A percentile compares a stretch with the other conserved stretches of the same genome.
Evolutionary conservation across 116 monocot species (phyloP).

Genomic region (Papilionanthe hybrid): DNA sequence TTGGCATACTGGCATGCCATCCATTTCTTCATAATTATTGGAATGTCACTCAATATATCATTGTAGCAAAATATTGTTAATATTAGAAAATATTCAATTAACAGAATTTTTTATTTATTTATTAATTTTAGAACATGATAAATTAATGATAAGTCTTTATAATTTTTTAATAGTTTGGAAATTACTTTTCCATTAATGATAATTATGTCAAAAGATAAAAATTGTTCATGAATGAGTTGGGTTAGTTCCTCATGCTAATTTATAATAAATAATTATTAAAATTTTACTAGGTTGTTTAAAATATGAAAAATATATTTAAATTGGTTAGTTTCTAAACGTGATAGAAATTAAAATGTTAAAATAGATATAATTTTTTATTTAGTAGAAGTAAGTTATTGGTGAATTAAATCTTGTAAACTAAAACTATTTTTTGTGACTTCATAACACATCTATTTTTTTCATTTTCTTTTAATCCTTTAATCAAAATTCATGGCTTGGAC

Average conservation of each 20-base stretch:
- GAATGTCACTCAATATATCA: not conserved
- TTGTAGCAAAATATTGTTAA: not conserved
- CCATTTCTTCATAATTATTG: not conserved
- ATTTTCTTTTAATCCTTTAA: too few species aligned
- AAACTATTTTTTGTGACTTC: too few species aligned
- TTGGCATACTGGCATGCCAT: not conserved
- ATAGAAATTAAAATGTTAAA: not conserved
- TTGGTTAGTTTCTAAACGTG: not conserved
- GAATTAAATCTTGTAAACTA: too few species aligned
- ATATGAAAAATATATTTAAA: not conserved
- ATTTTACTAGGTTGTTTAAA: not conserved
- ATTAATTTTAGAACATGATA: not conserved
- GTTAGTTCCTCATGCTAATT: not conserved
- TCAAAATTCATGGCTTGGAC: too few species aligned
- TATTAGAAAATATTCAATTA: not conserved
- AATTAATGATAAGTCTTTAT: not conserved
- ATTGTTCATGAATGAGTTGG: not conserved
- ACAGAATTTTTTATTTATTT: not conserved
- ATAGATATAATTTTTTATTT: not conserved
- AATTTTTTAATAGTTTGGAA: not conserved
- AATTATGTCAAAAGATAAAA: not conserved
- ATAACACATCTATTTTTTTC: too few species aligned
- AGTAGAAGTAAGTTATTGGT: too few species aligned
- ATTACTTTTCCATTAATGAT: not conserved
- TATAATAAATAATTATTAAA: not conserved